Base-by-base conservation (phyloP, 73 alveolate genomes). In the Tetrahymena malaccensis region DNA sequence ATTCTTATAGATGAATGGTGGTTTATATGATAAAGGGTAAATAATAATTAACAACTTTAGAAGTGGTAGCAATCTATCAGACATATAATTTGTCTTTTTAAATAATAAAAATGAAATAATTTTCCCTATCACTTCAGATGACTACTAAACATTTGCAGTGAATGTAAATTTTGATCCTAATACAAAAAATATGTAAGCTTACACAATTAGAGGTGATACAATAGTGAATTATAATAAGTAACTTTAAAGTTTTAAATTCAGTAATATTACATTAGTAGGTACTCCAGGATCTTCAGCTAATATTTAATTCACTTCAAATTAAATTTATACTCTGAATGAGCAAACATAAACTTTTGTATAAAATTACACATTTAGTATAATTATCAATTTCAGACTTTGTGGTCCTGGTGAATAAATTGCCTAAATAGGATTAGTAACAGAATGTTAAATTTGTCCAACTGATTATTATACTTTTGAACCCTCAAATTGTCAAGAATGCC, bases 401-500 rank as follows among this genome's bases (percentile, higher is more conserved):
- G 35, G 34, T 4, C 35, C 85, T 16, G 85, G 85, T 9, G 85
- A 57, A 12, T 33, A 57, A 57, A 16, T 21, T n/a, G 35, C 34
- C 1, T 16, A 11, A 57, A 1, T n/a, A n/a, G 35, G 12, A 3
- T n/a, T 9, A 4, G 34, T 16, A 57, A 57, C 35, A 1, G 31
- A 57, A 12, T 96, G 96, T 34, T 43, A 34, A 33, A 58, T 70
- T 22, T 96, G 97, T 70, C 89, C 95, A 35, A 50, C 21, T 25
- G 94, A 57, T 16, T 34, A 34, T 8, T 96, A 94, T 44, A 35
- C 94, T 27, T 57, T 94, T 27, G 43, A 56, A 1, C 94, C 40
- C 13, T 33, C 94, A 34, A n/a, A 34, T 21, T 96, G 97, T 35
- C 0, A 55, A 70, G 35, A 19, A 5, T 96, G 97, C 38, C 97